Conservation (phyloP, 441 rosid species). For the Metrosideros polymorpha region DNA sequence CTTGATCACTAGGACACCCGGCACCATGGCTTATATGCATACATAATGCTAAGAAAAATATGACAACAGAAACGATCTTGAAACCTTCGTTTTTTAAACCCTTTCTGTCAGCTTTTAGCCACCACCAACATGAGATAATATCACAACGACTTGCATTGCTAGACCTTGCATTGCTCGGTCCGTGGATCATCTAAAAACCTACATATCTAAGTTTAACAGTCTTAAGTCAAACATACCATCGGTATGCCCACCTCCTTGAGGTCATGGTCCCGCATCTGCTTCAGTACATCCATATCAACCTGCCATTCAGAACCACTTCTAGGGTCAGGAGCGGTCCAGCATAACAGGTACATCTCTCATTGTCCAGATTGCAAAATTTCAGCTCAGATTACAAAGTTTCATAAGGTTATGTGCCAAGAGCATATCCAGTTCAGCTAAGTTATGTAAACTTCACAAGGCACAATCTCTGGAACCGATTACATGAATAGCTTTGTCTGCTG, state of each 20-base stretch:
- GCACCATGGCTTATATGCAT: not conserved
- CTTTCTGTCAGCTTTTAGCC: not conserved
- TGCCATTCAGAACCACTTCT: not conserved
- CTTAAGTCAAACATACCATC: not conserved
- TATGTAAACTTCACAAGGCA: not conserved
- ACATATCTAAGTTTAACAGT: not conserved
- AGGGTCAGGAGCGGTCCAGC: not conserved
- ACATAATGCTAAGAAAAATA: not conserved
- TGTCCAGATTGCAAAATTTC: not conserved
- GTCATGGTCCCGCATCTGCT: constrained; percentile 3
- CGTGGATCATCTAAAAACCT: not conserved
- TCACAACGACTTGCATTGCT: not conserved
- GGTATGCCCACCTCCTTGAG: constrained; percentile 8
- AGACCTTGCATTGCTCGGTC: not conserved
- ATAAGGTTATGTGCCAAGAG: not conserved
- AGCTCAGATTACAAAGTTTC: not conserved
- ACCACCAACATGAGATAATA: not conserved
- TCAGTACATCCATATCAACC: constrained; percentile 3
- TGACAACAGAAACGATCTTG: not conserved
- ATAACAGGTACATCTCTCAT: not conserved
- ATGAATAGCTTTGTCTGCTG: not conserved
- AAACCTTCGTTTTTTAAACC: not conserved
- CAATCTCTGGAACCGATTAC: not conserved
- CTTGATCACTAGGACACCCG: not conserved
- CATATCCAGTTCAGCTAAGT: not conserved